phyloP scores from a whole-genome alignment of 1,139 yeast species.

The Candida labiduridarum region DNA sequence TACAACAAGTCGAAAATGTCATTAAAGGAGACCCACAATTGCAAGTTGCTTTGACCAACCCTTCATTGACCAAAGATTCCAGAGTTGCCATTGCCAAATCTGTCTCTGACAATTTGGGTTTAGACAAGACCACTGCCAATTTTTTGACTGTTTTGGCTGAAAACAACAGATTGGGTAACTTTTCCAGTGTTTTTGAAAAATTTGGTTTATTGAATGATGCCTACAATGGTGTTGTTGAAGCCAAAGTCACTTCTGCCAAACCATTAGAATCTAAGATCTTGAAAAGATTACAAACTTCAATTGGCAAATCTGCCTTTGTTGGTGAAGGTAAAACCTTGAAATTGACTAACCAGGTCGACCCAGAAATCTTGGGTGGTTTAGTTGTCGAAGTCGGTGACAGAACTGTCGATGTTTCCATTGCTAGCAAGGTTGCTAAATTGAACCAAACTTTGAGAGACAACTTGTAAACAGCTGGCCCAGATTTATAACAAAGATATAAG shows the following conservation, averaged over 20 bases:
- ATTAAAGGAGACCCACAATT: constrained; percentile 68
- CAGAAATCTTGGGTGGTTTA: constrained; percentile 94
- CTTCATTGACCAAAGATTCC: constrained; percentile 78
- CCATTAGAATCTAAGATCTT: constrained; percentile 83
- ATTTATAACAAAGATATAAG: not conserved
- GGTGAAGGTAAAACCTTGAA: constrained; percentile 86
- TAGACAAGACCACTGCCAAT: constrained; percentile 79
- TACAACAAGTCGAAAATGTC: constrained; percentile 58
- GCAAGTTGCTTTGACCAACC: constrained; percentile 67
- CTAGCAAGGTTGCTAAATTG: constrained; percentile 82
- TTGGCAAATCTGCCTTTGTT: constrained; percentile 76
- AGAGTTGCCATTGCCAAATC: constrained; percentile 71
- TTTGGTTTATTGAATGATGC: constrained; percentile 84
- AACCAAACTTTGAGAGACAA: constrained; percentile 88
- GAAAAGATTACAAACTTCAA: constrained; percentile 77
- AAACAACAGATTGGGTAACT: constrained; percentile 85
- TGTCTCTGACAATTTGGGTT: constrained; percentile 54
- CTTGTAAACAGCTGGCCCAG: constrained; percentile 44
- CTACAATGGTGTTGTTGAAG: constrained; percentile 89
- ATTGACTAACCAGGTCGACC: constrained; percentile 79
- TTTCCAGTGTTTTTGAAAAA: constrained; percentile 67
- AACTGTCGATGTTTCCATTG: constrained; percentile 90
- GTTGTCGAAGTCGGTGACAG: constrained; percentile 96
- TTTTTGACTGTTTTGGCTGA: constrained; percentile 86
- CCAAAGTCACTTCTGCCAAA: constrained; percentile 86